Evolutionary conservation across 306 rosid genomes (phyloP).

Genomic region (Medicago ruthenica): DNA sequence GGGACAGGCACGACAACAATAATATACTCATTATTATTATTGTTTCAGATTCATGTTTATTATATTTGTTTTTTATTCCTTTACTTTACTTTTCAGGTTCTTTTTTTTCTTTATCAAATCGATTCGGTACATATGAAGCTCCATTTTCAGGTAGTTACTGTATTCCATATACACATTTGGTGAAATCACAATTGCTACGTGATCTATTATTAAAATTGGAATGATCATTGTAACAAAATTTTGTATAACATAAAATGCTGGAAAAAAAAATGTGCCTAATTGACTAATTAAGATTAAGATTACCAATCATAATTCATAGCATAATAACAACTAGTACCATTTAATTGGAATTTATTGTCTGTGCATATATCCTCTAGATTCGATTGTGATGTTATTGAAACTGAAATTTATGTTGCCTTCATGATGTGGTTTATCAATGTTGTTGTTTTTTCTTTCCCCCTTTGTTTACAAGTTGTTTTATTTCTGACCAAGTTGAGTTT

Average conservation of each 20-base stretch:
- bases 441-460: background rate
- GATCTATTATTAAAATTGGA: slow-evolving; percentile 40
- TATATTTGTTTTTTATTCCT: too few relatives aligned
- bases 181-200: background rate
- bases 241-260: background rate
- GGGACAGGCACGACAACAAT: slow-evolving; percentile 32
- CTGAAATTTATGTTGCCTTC: background rate
- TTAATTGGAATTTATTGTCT: slow-evolving; percentile 17
- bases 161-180: background rate
- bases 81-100: background rate
- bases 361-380: background rate
- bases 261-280: background rate
- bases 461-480: background rate
- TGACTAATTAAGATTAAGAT: background rate
- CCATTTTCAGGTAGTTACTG: slow-evolving; percentile 42
- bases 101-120: slow-evolving; percentile 34
- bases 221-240: slow-evolving; percentile 7
- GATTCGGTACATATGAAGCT: slow-evolving; percentile 24
- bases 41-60: slow-evolving; percentile 15
- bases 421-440: background rate
- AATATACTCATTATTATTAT: slow-evolving; percentile 14
- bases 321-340: background rate
- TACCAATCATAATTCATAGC: background rate
- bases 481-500: background rate
- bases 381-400: slow-evolving; percentile 10